A percentile compares a stretch with the other conserved stretches of the same genome.
Evolutionary conservation across 1,284 basidiomycete genomes (phyloP).

Genomic region (Ustilago tritici): DNA sequence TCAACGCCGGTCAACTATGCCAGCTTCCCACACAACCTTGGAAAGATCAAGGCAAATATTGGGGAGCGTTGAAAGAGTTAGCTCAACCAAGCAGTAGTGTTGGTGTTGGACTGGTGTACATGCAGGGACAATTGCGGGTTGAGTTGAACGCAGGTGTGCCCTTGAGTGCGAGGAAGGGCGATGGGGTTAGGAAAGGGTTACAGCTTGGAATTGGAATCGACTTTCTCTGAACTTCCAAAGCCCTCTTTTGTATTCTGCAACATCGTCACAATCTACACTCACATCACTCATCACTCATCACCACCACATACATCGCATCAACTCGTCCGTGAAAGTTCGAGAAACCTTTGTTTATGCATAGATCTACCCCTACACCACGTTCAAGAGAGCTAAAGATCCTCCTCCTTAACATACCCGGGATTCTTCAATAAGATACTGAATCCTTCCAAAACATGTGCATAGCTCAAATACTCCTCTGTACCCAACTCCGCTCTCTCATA

Average conservation of each 20-base stretch:
- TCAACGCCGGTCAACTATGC: slow-evolving; percentile 88
- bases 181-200: slow-evolving; percentile 82
- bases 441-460: slow-evolving; percentile 74
- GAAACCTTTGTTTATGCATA: not conserved
- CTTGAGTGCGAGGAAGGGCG: slow-evolving; percentile 80
- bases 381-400: slow-evolving; percentile 29
- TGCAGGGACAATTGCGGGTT: slow-evolving; percentile 83
- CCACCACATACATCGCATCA: not conserved
- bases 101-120: slow-evolving; percentile 90
- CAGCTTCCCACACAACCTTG: slow-evolving; percentile 68
- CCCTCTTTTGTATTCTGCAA: not conserved
- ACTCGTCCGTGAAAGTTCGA: not conserved
- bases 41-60: not conserved
- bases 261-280: not conserved
- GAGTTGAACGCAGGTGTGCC: slow-evolving; percentile 95
- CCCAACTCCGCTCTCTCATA: slow-evolving; percentile 94
- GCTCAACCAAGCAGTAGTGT: slow-evolving; percentile 76
- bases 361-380: slow-evolving; percentile 2
- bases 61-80: slow-evolving; percentile 1
- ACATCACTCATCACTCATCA: not conserved
- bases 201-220: slow-evolving; percentile 89
- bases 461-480: slow-evolving; percentile 95
- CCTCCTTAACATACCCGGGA: slow-evolving; percentile 70
- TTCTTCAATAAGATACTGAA: slow-evolving; percentile 70
- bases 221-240: slow-evolving; percentile 4